phyloP scores from a whole-genome alignment of 2,329 filamentous ascomycete species.

The Sclerotinia subarctica region DNA sequence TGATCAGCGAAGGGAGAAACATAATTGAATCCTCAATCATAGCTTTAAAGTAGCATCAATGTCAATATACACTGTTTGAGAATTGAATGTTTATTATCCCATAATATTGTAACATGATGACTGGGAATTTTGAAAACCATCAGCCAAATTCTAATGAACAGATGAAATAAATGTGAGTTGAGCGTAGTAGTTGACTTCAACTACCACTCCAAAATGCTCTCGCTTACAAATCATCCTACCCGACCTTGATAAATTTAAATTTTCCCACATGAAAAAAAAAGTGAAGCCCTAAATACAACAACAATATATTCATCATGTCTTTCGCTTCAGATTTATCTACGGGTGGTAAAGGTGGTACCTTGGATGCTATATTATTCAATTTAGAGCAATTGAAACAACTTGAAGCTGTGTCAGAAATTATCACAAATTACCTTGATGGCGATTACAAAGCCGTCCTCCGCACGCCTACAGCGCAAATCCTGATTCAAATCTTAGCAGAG shows the following conservation, averaged over 20 bases:
- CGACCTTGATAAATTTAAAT: constrained; percentile 27
- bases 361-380: constrained; percentile 34
- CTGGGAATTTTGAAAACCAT: not conserved
- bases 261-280: constrained; percentile 22
- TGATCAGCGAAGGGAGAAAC: not conserved
- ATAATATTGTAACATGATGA: not conserved
- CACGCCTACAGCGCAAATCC: constrained; percentile 32
- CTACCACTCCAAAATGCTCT: constrained; percentile 12
- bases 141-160: not conserved
- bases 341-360: constrained; percentile 17
- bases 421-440: constrained; percentile 33
- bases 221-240: constrained; percentile 20
- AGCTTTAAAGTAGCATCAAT: not conserved
- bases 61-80: not conserved
- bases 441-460: constrained; percentile 36
- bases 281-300: constrained; percentile 19
- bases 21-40: not conserved
- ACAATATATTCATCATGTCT: constrained; percentile 15
- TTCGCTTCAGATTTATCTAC: constrained; percentile 9
- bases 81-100: not conserved
- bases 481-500: constrained; percentile 30
- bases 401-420: constrained; percentile 30
- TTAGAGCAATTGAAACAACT: constrained; percentile 32
- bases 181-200: not conserved
- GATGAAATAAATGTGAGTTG: not conserved